Evolutionary conservation across 1,284 basidiomycete species (phyloP).

Genomic region (Golubevia sp.): DNA sequence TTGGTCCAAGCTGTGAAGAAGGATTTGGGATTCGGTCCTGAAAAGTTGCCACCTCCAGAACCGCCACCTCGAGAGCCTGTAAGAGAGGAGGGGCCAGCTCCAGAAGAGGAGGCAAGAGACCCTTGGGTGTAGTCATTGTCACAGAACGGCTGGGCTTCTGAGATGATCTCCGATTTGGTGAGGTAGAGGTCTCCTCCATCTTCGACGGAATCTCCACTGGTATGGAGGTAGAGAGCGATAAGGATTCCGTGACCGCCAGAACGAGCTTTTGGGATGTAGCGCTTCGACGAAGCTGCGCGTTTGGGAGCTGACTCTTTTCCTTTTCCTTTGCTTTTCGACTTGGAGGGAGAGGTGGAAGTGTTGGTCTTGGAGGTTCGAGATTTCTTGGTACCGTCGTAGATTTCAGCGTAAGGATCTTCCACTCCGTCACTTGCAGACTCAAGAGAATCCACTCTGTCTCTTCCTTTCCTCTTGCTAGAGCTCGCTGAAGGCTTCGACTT

Average conservation of each 20-base stretch:
- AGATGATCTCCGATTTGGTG: slow-evolving; percentile 47
- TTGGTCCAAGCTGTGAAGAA: slow-evolving; percentile 55
- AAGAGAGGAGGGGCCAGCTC: neutral
- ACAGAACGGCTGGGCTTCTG: slow-evolving; percentile 40
- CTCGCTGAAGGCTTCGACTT: neutral
- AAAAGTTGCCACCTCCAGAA: slow-evolving; percentile 4
- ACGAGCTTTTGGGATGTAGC: slow-evolving; percentile 48
- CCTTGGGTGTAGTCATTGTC: slow-evolving; percentile 34
- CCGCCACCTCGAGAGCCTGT: slow-evolving; percentile 3
- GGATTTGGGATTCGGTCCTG: slow-evolving; percentile 13
- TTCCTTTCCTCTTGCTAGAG: neutral
- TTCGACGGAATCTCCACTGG: slow-evolving; percentile 5
- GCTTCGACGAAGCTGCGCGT: slow-evolving; percentile 18
- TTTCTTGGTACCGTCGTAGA: neutral
- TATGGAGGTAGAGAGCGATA: slow-evolving; percentile 36
- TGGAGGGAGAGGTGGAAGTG: neutral
- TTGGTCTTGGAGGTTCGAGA: neutral
- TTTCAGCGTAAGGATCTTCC: neutral
- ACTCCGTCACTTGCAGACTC: neutral
- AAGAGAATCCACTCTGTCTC: neutral
- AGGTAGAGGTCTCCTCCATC: slow-evolving; percentile 17
- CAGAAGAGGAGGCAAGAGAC: neutral
- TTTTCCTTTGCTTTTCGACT: neutral
- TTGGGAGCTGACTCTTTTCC: neutral
- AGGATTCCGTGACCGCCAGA: slow-evolving; percentile 55